These are phyloP conservation scores for Phialocephala subalpina DNA, from an alignment of 2,329 filamentous ascomycete genomes.

Conservation along the genomic window DNA sequence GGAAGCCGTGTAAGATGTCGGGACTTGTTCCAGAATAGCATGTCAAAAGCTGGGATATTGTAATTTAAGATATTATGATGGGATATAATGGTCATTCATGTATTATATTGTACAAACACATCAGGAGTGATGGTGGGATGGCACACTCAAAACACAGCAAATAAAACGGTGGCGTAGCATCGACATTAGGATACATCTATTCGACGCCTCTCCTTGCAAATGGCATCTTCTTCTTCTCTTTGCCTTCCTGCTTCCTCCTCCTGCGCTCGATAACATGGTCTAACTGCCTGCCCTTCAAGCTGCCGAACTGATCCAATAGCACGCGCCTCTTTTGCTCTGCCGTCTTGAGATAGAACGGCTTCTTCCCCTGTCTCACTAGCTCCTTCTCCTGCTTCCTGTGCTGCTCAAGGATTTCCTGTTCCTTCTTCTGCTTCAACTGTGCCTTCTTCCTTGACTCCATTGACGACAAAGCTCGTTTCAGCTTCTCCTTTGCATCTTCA, in stretches of 20 bases:
- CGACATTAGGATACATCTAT: constrained; percentile 9
- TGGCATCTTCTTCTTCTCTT: constrained; percentile 83
- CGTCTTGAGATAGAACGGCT: constrained; percentile 92
- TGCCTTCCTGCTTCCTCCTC: constrained; percentile 86
- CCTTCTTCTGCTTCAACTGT: constrained; percentile 72
- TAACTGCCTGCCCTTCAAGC: constrained; percentile 85
- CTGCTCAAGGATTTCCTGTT: constrained; percentile 73
- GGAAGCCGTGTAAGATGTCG: constrained; percentile 85
- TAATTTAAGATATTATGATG: not conserved
- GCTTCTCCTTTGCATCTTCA: constrained; percentile 67
- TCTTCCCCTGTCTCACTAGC: constrained; percentile 85
- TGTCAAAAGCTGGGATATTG: constrained; percentile 39
- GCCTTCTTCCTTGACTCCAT: constrained; percentile 83
- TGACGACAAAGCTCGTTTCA: constrained; percentile 77
- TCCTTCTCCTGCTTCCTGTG: constrained; percentile 87
- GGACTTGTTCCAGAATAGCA: constrained; percentile 72
- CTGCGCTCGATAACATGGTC: constrained; percentile 86
- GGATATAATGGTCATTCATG: not conserved
- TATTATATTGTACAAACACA: not conserved
- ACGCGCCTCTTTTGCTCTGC: constrained; percentile 89
- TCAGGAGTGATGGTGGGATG: not conserved
- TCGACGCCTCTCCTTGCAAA: constrained; percentile 55
- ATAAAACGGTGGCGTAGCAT: not conserved
- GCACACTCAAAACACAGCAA: not conserved
- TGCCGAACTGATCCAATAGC: constrained; percentile 79